phyloP scores from a whole-genome alignment of 257 asterid species.

The Solanum paucissectum region DNA sequence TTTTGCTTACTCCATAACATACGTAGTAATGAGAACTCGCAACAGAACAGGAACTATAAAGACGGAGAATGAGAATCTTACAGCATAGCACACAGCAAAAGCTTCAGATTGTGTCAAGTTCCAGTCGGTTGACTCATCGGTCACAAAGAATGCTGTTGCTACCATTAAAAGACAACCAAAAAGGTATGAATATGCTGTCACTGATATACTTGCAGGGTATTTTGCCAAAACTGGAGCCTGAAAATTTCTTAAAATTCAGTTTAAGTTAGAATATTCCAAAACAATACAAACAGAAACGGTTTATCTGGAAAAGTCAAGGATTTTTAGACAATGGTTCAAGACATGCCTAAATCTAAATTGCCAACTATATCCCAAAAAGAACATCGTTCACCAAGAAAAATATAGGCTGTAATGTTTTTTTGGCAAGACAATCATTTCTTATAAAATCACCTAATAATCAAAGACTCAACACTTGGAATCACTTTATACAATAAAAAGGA shows the following conservation, averaged over 20 bases:
- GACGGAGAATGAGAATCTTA: slow-evolving; percentile 25
- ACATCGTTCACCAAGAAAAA: neutral
- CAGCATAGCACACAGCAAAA: slow-evolving; percentile 85
- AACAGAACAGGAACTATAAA: neutral
- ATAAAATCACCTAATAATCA: neutral
- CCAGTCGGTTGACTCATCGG: slow-evolving; percentile 67
- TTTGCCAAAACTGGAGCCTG: slow-evolving; percentile 89
- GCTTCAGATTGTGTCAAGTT: slow-evolving; percentile 57
- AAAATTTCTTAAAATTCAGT: slow-evolving; percentile 5
- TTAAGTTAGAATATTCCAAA: neutral
- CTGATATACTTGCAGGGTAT: slow-evolving; percentile 90
- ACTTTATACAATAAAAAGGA: neutral
- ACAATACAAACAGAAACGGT: neutral
- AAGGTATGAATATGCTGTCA: slow-evolving; percentile 82
- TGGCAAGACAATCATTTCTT: neutral
- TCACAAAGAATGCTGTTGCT: slow-evolving; percentile 41
- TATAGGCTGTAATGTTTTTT: neutral
- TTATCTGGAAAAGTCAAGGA: neutral
- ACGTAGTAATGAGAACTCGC: neutral
- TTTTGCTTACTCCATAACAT: neutral
- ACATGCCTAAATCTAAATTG: neutral
- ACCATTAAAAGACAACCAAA: slow-evolving; percentile 75
- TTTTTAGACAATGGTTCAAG: neutral
- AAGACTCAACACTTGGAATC: neutral
- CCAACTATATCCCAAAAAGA: neutral